Conservation (phyloP, 148 eudicot species). For the Drosera capensis region DNA sequence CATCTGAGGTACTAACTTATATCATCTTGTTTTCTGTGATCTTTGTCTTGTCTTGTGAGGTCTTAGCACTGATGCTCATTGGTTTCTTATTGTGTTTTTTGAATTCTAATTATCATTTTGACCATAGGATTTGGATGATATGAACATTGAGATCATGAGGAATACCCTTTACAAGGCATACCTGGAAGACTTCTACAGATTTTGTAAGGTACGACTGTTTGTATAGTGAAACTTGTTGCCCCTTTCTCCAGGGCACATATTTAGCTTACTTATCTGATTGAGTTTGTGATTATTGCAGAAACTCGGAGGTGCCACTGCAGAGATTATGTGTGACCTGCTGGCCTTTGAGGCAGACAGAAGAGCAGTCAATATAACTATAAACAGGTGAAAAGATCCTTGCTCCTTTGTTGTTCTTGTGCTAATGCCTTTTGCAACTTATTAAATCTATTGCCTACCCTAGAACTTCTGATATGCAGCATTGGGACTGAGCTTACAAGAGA, state of each 20-base stretch:
- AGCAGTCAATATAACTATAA: constrained; percentile 92
- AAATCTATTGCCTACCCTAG: not conserved
- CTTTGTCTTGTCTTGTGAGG: not conserved
- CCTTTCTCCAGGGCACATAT: not conserved
- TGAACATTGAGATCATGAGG: constrained; percentile 99
- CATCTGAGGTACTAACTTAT: constrained; percentile 63
- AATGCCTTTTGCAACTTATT: not conserved
- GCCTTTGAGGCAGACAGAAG: constrained; percentile 96
- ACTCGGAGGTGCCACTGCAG: constrained; percentile 98
- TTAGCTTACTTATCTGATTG: constrained; percentile 2
- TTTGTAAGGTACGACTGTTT: constrained; percentile 56
- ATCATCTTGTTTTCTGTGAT: not conserved
- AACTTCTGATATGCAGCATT: constrained; percentile 28
- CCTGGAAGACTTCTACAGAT: constrained; percentile 90
- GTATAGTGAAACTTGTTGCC: not conserved
- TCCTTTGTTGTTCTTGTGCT: not conserved
- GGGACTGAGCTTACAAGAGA: constrained; percentile 98
- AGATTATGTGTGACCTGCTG: constrained; percentile 96
- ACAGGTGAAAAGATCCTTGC: constrained; percentile 34
- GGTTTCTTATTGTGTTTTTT: not conserved
- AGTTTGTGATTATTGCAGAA: constrained; percentile 30
- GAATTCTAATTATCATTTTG: constrained; percentile 2
- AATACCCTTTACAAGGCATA: constrained; percentile 96
- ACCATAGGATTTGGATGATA: constrained; percentile 89
- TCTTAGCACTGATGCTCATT: not conserved